These are phyloP conservation scores for Cornus florida DNA, from an alignment of 148 eudicot genomes.

Conservation along the genomic window DNA sequence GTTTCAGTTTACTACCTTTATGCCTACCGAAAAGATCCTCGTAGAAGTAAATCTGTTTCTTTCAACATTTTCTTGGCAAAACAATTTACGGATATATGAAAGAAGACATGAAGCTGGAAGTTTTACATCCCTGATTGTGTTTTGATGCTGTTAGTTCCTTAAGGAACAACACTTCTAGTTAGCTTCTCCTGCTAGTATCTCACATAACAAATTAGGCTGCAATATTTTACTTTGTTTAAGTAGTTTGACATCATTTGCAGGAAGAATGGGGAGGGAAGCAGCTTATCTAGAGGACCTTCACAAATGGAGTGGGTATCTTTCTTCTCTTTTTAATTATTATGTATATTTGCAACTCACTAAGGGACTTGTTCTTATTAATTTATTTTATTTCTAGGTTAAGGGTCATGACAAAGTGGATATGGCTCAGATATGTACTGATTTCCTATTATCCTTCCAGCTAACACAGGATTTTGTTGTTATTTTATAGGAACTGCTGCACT, in stretches of 20 bases:
- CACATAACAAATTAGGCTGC: background rate
- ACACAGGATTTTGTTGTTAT: background rate
- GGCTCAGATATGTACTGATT: conserved; percentile 30
- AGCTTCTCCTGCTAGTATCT: background rate
- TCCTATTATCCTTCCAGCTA: conserved; percentile 4
- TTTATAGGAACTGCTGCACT: conserved; percentile 26
- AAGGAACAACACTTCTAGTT: background rate
- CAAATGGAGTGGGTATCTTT: conserved; percentile 11
- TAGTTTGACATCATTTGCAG: conserved; percentile 13
- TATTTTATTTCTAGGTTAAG: conserved; percentile 24
- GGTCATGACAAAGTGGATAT: conserved; percentile 22
- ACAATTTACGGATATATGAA: background rate
- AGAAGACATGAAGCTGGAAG: background rate
- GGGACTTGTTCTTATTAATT: background rate
- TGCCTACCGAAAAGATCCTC: background rate
- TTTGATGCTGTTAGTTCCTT: background rate
- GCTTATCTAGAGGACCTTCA: conserved; percentile 9
- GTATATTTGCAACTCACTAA: background rate
- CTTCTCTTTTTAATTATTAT: background rate
- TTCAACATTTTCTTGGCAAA: background rate
- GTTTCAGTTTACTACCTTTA: background rate
- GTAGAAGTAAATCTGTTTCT: background rate
- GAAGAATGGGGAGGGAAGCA: conserved; percentile 12
- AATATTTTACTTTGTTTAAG: background rate
- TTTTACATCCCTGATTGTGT: conserved; percentile 3